phyloP scores from a whole-genome alignment of 148 eudicot genomes.

The Gaultheria prostrata region DNA sequence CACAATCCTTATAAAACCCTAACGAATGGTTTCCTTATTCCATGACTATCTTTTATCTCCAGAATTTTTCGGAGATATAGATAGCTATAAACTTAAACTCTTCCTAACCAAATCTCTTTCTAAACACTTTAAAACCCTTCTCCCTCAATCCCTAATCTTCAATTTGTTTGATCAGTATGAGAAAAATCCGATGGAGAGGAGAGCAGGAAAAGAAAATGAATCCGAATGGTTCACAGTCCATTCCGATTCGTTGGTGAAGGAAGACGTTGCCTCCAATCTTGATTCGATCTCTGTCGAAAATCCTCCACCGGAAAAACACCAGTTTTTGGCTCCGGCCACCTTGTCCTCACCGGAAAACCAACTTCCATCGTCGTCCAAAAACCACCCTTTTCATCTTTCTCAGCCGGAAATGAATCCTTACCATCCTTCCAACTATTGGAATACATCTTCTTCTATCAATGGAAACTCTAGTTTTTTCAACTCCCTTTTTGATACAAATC shows the following conservation, averaged over 20 bases:
- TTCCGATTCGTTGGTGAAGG: neutral
- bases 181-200: conserved; percentile 1
- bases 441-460: too few relatives aligned
- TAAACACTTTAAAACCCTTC: conserved; percentile 12
- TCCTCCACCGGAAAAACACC: neutral
- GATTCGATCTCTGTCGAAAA: neutral
- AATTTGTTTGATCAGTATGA: neutral
- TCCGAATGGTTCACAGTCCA: neutral
- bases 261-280: neutral
- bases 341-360: too few relatives aligned
- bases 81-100: neutral
- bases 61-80: neutral
- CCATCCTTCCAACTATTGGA: neutral
- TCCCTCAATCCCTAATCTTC: neutral
- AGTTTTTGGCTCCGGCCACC: neutral
- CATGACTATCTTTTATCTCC: neutral
- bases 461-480: neutral
- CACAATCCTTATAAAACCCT: neutral
- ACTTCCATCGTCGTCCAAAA: neutral
- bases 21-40: neutral
- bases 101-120: neutral
- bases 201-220: neutral
- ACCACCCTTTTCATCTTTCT: neutral
- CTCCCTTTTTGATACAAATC: neutral
- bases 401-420: neutral